Conservation (phyloP, 306 rosid species). For the Vigna reflexopilosa region DNA sequence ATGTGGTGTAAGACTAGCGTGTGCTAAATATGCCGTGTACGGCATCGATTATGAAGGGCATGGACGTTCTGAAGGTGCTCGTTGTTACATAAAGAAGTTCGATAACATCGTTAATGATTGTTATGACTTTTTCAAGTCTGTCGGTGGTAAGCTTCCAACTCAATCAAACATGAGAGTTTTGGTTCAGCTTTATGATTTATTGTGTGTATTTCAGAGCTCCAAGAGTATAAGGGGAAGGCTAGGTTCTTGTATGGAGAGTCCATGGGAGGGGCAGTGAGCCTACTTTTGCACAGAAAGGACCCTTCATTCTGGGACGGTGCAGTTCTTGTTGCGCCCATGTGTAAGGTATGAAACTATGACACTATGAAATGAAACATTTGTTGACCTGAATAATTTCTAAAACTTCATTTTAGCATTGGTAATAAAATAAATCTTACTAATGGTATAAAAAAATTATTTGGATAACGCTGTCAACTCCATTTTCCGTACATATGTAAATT, state of each 20-base stretch:
- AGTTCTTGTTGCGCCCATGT: conserved; percentile 95
- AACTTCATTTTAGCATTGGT: not conserved
- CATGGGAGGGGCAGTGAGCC: conserved; percentile 97
- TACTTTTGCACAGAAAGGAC: conserved; percentile 77
- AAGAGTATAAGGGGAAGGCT: conserved; percentile 62
- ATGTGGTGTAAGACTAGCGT: conserved; percentile 73
- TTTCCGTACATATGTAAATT: not conserved
- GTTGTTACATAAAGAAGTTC: conserved; percentile 87
- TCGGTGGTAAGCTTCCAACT: conserved; percentile 56
- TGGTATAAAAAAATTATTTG: not conserved
- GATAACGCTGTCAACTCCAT: not conserved
- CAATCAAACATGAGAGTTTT: not conserved
- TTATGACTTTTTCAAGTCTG: conserved; percentile 66
- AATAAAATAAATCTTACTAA: not conserved
- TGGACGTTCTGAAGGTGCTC: conserved; percentile 82
- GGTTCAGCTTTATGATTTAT: not conserved
- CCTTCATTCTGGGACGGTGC: conserved; percentile 90
- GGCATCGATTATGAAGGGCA: conserved; percentile 95
- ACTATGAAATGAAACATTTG: not conserved
- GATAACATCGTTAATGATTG: conserved; percentile 76
- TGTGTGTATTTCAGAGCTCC: conserved; percentile 52
- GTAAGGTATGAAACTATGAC: conserved; percentile 62
- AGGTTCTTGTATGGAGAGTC: conserved; percentile 97
- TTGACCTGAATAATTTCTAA: not conserved
- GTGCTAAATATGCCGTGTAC: conserved; percentile 77